These are phyloP conservation scores for Cytospora piceae DNA, from an alignment of 2,329 filamentous ascomycete genomes.

Conservation along the genomic window DNA sequence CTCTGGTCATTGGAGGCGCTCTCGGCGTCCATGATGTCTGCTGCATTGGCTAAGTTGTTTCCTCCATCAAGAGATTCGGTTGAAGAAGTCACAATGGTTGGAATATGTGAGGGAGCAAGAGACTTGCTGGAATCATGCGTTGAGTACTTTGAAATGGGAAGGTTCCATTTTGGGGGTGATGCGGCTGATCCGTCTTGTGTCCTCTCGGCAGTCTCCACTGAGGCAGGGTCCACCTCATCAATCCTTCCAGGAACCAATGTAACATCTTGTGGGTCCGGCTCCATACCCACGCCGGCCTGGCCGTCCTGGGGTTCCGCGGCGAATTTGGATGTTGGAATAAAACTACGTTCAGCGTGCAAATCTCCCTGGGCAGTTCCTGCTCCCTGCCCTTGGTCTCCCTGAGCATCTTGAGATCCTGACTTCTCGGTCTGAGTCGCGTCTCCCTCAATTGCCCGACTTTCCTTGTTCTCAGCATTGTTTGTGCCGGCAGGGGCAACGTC, in stretches of 20 bases:
- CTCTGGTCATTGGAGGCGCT: slow-evolving; percentile 37
- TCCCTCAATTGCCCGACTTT: slow-evolving; percentile 16
- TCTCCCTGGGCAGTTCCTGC: slow-evolving; percentile 14
- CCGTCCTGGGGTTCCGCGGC: slow-evolving; percentile 30
- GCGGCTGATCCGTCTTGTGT: slow-evolving; percentile 31
- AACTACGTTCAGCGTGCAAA: slow-evolving; percentile 23
- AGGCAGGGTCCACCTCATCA: slow-evolving; percentile 31
- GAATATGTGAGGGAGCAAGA: slow-evolving; percentile 30
- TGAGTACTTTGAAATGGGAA: slow-evolving; percentile 50
- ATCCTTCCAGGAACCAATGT: slow-evolving; percentile 30
- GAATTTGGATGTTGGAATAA: slow-evolving; percentile 37
- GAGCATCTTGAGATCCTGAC: slow-evolving; percentile 8
- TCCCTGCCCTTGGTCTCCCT: slow-evolving; percentile 18
- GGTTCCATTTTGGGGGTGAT: slow-evolving; percentile 32
- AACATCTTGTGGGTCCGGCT: slow-evolving; percentile 30
- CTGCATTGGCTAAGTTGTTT: slow-evolving; percentile 27
- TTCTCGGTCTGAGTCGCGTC: slow-evolving; percentile 25
- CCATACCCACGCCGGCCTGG: slow-evolving; percentile 30
- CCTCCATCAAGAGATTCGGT: slow-evolving; percentile 30
- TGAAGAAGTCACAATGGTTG: slow-evolving; percentile 30
- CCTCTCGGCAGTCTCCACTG: slow-evolving; percentile 29
- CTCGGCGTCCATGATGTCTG: slow-evolving; percentile 35
- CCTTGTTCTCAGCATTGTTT: slow-evolving; percentile 11
- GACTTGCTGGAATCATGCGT: slow-evolving; percentile 41
- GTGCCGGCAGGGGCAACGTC: slow-evolving; percentile 8